Percentiles rank a stretch among this genome's conserved stretches.
phyloP scores from a whole-genome alignment of 1,284 basidiomycete genomes.

The Retiboletus fuscus region DNA sequence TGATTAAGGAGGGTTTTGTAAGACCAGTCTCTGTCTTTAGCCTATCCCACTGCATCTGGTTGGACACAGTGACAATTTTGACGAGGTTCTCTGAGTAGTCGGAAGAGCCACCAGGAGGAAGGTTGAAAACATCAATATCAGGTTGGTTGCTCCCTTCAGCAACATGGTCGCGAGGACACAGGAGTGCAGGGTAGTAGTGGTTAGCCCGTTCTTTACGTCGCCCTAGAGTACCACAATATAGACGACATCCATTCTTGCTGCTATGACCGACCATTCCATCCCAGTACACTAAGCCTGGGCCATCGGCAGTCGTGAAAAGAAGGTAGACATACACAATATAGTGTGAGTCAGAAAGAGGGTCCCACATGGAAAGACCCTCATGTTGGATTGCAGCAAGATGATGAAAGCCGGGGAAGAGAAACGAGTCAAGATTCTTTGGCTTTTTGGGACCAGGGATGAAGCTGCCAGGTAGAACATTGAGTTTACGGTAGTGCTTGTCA shows the following conservation, averaged over 20 bases:
- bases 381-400: neutral
- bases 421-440: too few species aligned
- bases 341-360: neutral
- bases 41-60: neutral
- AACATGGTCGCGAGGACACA: neutral
- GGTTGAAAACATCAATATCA: conserved; percentile 1
- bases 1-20: neutral
- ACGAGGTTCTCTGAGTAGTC: neutral
- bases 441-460: too few species aligned
- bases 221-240: conserved; percentile 10
- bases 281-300: too few species aligned
- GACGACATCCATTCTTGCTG: conserved; percentile 5
- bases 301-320: neutral
- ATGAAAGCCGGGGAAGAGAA: neutral
- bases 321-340: neutral
- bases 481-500: too few species aligned
- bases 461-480: too few species aligned
- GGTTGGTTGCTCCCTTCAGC: conserved; percentile 13
- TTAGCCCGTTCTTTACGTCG: neutral
- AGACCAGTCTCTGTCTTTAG: conserved; percentile 40
- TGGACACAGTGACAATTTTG: neutral
- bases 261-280: conserved; percentile 2
- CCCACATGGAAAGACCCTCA: neutral
- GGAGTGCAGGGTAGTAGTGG: conserved; percentile 17
- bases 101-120: neutral